These are phyloP conservation scores for Limonium bicolor DNA, from an alignment of 148 eudicot species.

Conservation along the genomic window DNA sequence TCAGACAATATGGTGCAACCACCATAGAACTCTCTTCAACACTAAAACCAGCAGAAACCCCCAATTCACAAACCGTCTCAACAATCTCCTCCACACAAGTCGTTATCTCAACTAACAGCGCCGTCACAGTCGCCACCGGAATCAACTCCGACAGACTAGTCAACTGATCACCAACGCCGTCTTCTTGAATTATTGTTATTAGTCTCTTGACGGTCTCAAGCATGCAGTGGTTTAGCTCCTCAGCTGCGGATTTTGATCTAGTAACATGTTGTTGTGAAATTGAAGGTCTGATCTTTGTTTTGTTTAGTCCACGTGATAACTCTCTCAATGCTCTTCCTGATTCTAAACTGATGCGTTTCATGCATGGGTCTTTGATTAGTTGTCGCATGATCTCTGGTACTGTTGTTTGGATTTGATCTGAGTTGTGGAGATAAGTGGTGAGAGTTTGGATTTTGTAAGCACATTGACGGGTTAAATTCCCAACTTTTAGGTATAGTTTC, in stretches of 20 bases:
- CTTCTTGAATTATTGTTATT: no score
- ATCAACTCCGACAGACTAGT: constrained; percentile 24
- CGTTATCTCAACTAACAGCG: constrained; percentile 34
- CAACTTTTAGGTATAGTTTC: constrained; percentile 19
- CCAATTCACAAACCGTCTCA: constrained; percentile 36
- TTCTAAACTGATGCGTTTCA: constrained; percentile 16
- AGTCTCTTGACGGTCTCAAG: no score
- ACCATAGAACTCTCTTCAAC: background rate
- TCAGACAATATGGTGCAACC: no score
- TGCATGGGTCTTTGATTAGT: constrained; percentile 14
- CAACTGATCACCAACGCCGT: constrained; percentile 8
- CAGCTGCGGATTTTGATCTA: constrained; percentile 15
- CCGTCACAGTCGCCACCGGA: constrained; percentile 38
- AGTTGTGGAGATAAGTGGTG: constrained; percentile 8
- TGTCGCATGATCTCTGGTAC: constrained; percentile 8
- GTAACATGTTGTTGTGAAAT: constrained; percentile 9
- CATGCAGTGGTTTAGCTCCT: constrained; percentile 17
- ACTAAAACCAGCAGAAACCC: constrained; percentile 8
- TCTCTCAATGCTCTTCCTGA: constrained; percentile 20
- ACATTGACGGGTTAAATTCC: constrained; percentile 10
- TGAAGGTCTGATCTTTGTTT: constrained; percentile 11
- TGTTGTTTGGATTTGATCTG: background rate
- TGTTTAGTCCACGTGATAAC: constrained; percentile 12
- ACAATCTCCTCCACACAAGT: constrained; percentile 24
- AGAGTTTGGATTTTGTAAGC: constrained; percentile 16